Percentiles rank a stretch among this genome's conserved stretches.
Conservation (phyloP, 208 protist species). For the Balamuthia mandrillaris region DNA sequence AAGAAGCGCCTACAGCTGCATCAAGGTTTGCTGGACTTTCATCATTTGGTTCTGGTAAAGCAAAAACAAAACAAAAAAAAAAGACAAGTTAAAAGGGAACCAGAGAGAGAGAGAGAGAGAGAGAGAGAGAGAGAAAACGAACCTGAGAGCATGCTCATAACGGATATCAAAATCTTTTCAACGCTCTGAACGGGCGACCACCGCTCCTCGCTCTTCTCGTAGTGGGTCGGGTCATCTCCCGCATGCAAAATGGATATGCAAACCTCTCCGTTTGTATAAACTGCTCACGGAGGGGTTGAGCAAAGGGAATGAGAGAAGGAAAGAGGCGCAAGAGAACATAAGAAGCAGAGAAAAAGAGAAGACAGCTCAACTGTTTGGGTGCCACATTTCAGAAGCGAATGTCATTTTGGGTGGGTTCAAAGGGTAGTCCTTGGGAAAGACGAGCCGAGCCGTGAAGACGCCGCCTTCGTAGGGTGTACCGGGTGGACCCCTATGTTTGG, state of each 20-base stretch:
- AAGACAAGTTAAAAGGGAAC: too few species aligned
- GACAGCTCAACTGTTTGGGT: conserved; percentile 69
- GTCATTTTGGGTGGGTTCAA: conserved; percentile 73
- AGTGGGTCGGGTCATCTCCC: conserved; percentile 65
- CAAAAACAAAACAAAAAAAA: too few species aligned
- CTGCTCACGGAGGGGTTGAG: neutral
- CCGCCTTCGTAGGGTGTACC: conserved; percentile 61
- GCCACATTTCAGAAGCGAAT: conserved; percentile 76
- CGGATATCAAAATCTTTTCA: conserved; percentile 75
- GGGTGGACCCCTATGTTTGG: neutral
- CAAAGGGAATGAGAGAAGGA: neutral
- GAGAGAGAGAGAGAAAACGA: neutral
- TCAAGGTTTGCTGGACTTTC: conserved; percentile 84
- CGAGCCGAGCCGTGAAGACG: conserved; percentile 68
- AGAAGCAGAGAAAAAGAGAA: too few species aligned
- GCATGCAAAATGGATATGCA: conserved; percentile 81
- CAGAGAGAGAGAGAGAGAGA: neutral
- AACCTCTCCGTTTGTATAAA: conserved; percentile 73
- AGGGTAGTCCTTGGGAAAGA: conserved; percentile 69
- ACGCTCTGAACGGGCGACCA: conserved; percentile 77
- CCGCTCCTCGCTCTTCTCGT: conserved; percentile 62
- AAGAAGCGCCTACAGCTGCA: conserved; percentile 66
- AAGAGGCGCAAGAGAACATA: neutral
- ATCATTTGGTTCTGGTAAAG: conserved; percentile 79
- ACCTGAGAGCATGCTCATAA: conserved; percentile 75